phyloP scores from a whole-genome alignment of 805 yeast genomes.

The Yarrowia deformans region DNA sequence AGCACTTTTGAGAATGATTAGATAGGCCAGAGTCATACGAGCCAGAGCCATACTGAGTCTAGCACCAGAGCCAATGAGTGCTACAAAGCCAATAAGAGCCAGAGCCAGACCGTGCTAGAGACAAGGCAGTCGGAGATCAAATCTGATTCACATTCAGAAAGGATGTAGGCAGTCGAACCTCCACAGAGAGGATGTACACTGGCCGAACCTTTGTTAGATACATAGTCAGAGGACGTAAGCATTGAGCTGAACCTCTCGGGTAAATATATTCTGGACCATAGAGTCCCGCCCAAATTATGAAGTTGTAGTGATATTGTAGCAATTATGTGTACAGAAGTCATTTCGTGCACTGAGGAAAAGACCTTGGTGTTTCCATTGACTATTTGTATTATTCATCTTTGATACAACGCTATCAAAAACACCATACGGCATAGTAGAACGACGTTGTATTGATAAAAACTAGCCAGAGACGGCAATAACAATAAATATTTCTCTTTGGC shows the following conservation, averaged over 20 bases:
- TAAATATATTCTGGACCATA: constrained; percentile 10
- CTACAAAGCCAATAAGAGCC: background rate
- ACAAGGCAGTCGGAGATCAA: constrained; percentile 12
- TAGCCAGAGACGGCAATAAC: too few species aligned
- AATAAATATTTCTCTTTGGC: background rate
- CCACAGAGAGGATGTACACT: background rate
- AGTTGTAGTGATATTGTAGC: background rate
- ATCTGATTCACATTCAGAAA: constrained; percentile 21
- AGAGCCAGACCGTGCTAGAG: background rate
- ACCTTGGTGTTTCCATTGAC: too few species aligned
- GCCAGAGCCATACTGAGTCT: constrained; percentile 1
- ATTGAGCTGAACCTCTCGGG: constrained; percentile 22
- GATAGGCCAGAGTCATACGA: constrained; percentile 18
- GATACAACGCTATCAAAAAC: too few species aligned
- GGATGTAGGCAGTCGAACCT: constrained; percentile 29
- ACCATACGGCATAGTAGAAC: too few species aligned
- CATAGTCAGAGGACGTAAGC: constrained; percentile 7
- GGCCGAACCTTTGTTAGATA: constrained; percentile 4
- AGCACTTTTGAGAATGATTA: background rate
- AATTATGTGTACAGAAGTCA: too few species aligned
- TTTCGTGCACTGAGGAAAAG: too few species aligned
- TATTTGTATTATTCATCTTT: too few species aligned
- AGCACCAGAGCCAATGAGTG: too few species aligned
- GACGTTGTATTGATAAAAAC: too few species aligned
- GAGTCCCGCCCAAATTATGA: constrained; percentile 1